Percentiles rank a stretch among this genome's conserved stretches.
These are phyloP conservation scores for Leccinum subtestaceum DNA, from an alignment of 768 basidiomycete genomes.

Conservation along the genomic window DNA sequence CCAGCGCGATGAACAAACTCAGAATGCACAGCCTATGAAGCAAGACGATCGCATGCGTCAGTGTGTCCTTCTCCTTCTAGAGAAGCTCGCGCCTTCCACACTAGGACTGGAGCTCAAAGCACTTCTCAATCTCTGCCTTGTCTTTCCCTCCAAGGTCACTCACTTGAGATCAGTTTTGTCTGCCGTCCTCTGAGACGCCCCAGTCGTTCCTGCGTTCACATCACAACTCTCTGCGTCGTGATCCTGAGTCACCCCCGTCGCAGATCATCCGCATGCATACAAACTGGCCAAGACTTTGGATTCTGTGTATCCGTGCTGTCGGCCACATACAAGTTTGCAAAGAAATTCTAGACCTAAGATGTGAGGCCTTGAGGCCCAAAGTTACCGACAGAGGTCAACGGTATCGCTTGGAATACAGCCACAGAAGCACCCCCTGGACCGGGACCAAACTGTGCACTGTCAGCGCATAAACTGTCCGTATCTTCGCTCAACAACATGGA, in stretches of 20 bases:
- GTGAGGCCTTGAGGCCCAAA: slow-evolving; percentile 1
- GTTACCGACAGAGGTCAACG: slow-evolving; percentile 24
- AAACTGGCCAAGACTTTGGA: slow-evolving; percentile 25
- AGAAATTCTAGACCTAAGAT: too few species aligned
- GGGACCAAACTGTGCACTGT: too few species aligned
- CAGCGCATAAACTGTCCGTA: too few species aligned
- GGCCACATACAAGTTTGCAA: too few species aligned
- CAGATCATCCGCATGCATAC: too few species aligned
- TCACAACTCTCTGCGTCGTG: slow-evolving; percentile 27
- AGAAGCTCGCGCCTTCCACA: slow-evolving; percentile 43
- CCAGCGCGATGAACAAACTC: too few species aligned
- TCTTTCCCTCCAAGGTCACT: slow-evolving; percentile 48
- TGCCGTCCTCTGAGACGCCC: slow-evolving; percentile 36
- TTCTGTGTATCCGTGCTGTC: too few species aligned
- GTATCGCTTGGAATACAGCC: slow-evolving; percentile 21
- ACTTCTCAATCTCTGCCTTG: slow-evolving; percentile 61
- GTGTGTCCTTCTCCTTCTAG: slow-evolving; percentile 51
- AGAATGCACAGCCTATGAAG: too few species aligned
- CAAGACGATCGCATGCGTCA: too few species aligned
- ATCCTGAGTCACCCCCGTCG: too few species aligned
- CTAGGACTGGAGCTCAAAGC: slow-evolving; percentile 48
- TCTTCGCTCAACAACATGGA: too few species aligned
- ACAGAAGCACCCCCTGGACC: not conserved
- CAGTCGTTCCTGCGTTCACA: slow-evolving; percentile 37
- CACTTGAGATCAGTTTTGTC: slow-evolving; percentile 46